phyloP scores from a whole-genome alignment of 2,329 filamentous ascomycete genomes.

The Aspergillus sp. region DNA sequence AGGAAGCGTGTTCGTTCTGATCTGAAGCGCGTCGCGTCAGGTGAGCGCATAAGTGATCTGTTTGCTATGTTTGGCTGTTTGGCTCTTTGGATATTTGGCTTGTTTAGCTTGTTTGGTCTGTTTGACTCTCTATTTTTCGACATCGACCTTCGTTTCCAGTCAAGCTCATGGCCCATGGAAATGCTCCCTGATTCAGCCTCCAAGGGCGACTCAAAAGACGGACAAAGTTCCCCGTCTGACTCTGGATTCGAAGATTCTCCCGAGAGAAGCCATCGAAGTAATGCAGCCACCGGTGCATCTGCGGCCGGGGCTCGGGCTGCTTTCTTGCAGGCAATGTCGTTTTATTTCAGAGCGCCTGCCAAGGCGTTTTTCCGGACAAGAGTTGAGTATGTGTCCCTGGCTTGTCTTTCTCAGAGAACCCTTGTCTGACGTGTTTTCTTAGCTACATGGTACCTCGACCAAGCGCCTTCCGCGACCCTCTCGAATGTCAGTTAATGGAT shows the following conservation, averaged over 20 bases:
- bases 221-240: slow-evolving; percentile 7
- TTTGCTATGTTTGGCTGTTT: too few relatives aligned
- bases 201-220: slow-evolving; percentile 7
- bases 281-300: slow-evolving; percentile 64
- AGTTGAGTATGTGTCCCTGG: slow-evolving; percentile 59
- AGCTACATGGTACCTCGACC: slow-evolving; percentile 42
- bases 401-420: neutral
- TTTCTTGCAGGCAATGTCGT: slow-evolving; percentile 73
- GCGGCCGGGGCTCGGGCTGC: slow-evolving; percentile 76
- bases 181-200: too few relatives aligned
- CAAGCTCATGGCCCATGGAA: too few relatives aligned
- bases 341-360: slow-evolving; percentile 83
- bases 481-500: slow-evolving; percentile 6
- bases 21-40: too few relatives aligned
- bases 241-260: slow-evolving; percentile 13
- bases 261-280: slow-evolving; percentile 42
- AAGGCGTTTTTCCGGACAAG: slow-evolving; percentile 88
- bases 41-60: too few relatives aligned
- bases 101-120: neutral
- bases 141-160: too few relatives aligned
- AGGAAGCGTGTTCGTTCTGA: too few relatives aligned
- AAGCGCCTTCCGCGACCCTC: slow-evolving; percentile 2
- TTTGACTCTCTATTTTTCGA: neutral
- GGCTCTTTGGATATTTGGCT: too few relatives aligned
- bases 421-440: slow-evolving; percentile 11